phyloP scores from a whole-genome alignment of 345 rosid genomes.

The Physaria fendleri region DNA sequence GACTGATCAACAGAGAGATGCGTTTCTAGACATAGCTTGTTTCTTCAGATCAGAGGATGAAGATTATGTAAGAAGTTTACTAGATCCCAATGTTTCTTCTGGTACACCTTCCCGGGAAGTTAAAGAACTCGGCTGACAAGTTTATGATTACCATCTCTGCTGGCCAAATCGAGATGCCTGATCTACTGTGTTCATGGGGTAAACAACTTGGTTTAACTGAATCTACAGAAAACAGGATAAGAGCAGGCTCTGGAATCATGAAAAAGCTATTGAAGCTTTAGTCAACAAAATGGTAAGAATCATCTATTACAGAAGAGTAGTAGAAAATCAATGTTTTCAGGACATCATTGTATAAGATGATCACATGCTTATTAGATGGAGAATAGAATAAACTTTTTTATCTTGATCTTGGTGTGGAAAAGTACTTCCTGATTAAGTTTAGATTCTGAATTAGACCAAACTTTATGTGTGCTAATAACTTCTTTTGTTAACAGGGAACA shows the following conservation, averaged over 20 bases:
- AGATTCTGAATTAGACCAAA: neutral
- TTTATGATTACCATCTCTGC: conserved; percentile 5
- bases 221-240: neutral
- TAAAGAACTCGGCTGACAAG: too few relatives aligned
- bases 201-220: neutral
- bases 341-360: neutral
- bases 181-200: conserved; percentile 21
- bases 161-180: conserved; percentile 13
- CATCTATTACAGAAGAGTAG: too few relatives aligned
- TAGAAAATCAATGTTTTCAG: neutral
- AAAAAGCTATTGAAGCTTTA: neutral
- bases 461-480: neutral
- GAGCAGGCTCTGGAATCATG: neutral
- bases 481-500: neutral
- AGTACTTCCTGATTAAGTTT: too few relatives aligned
- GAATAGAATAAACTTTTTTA: too few relatives aligned
- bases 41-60: conserved; percentile 13
- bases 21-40: conserved; percentile 38
- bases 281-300: neutral
- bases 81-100: too few relatives aligned
- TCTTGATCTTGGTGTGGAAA: too few relatives aligned
- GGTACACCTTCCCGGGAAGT: too few relatives aligned
- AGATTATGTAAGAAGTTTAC: neutral
- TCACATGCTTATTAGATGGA: too few relatives aligned
- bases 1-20: neutral